These are phyloP conservation scores for Volvariella volvacea DNA, from an alignment of 1,284 basidiomycete genomes.

Conservation along the genomic window DNA sequence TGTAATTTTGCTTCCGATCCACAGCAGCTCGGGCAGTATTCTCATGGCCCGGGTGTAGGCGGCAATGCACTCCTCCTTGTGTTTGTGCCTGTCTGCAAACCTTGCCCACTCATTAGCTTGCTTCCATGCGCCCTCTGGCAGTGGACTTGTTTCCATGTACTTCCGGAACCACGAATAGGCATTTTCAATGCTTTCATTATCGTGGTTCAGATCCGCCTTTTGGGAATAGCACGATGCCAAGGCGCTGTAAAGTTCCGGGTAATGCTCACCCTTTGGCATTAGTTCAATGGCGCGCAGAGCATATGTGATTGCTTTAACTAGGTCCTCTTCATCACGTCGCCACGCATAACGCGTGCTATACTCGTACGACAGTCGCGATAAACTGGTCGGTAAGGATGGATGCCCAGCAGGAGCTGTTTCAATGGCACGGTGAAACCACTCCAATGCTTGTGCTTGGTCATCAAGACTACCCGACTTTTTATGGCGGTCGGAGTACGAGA, in stretches of 20 bases:
- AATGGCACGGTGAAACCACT: slow-evolving; percentile 6
- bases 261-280: slow-evolving; percentile 8
- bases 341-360: slow-evolving; percentile 11
- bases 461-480: not conserved
- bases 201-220: slow-evolving; percentile 4
- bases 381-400: slow-evolving; percentile 6
- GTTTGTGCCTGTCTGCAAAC: slow-evolving; percentile 7
- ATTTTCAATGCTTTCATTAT: not conserved
- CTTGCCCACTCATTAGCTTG: slow-evolving; percentile 8
- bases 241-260: not conserved
- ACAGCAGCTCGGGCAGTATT: slow-evolving; percentile 11
- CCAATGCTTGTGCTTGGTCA: slow-evolving; percentile 2
- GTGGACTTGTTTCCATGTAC: slow-evolving; percentile 1
- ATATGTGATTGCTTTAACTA: slow-evolving; percentile 11
- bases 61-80: slow-evolving; percentile 6
- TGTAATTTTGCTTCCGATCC: slow-evolving; percentile 11
- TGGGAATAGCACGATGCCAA: slow-evolving; percentile 9
- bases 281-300: slow-evolving; percentile 7
- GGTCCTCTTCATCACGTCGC: slow-evolving; percentile 9
- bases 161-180: slow-evolving; percentile 3
- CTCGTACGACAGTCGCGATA: slow-evolving; percentile 8
- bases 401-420: slow-evolving; percentile 4
- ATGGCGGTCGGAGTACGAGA: slow-evolving; percentile 6
- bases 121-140: slow-evolving; percentile 8
- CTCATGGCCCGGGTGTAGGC: slow-evolving; percentile 10